phyloP scores from a whole-genome alignment of 2,329 filamentous ascomycete species.

The Aureobasidium mangrovei region DNA sequence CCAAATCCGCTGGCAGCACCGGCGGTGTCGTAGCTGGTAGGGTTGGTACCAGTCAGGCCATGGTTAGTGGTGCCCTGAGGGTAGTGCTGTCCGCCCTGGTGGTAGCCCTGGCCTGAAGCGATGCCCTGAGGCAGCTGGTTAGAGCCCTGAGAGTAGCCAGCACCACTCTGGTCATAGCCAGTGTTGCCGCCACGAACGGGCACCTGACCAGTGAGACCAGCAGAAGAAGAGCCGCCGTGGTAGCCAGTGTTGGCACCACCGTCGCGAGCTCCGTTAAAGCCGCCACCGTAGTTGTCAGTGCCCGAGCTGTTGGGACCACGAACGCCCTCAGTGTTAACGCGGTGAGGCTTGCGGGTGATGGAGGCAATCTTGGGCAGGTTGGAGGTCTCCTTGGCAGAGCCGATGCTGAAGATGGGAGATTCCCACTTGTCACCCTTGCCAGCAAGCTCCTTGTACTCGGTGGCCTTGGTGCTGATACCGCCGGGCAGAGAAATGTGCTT shows the following conservation, averaged over 20 bases:
- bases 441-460: conserved; percentile 83
- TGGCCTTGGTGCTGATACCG: conserved; percentile 86
- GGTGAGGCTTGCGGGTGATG: conserved; percentile 52
- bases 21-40: neutral
- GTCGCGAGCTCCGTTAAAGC: conserved; percentile 14
- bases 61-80: neutral
- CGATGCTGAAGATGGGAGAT: conserved; percentile 86
- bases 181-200: conserved; percentile 13
- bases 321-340: conserved; percentile 31
- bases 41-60: neutral
- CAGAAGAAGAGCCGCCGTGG: conserved; percentile 11
- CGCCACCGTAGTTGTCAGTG: conserved; percentile 6
- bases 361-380: conserved; percentile 54
- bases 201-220: conserved; percentile 17
- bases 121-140: conserved; percentile 29
- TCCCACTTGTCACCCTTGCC: conserved; percentile 88
- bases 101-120: conserved; percentile 28
- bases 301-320: conserved; percentile 20
- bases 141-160: conserved; percentile 27
- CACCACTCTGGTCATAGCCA: conserved; percentile 16
- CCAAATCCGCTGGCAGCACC: conserved; percentile 9
- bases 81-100: neutral
- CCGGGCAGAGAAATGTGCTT: conserved; percentile 76
- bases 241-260: conserved; percentile 5
- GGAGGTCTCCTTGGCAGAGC: conserved; percentile 61